Conservation (phyloP, 176 grass and related monocot species). For the Microstegium vimineum region DNA sequence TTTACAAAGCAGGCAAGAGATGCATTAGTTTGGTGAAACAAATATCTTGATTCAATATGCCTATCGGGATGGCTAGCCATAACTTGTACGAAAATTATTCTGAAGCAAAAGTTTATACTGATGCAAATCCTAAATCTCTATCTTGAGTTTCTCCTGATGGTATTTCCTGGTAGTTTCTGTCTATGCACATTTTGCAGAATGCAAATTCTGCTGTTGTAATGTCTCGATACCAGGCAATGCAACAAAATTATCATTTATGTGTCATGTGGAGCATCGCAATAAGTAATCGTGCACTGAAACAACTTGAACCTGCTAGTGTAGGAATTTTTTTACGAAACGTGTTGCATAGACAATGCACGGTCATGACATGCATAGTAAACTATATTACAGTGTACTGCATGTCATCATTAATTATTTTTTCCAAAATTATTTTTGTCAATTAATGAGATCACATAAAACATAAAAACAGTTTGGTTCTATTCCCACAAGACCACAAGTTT, state of each 20-base stretch:
- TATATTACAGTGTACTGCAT: neutral
- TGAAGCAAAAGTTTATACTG: neutral
- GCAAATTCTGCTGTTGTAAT: neutral
- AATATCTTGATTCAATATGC: neutral
- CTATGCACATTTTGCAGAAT: neutral
- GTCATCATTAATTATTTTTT: neutral
- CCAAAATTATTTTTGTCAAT: neutral
- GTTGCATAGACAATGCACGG: neutral
- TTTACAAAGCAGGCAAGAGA: neutral
- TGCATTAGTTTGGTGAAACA: neutral
- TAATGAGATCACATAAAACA: neutral
- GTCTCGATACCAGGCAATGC: neutral
- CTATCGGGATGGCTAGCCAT: neutral
- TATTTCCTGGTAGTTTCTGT: conserved; percentile 2
- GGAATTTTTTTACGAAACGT: neutral
- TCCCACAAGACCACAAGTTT: too few relatives aligned
- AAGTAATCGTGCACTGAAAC: neutral
- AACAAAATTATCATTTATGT: neutral
- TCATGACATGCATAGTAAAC: neutral
- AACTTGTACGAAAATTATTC: neutral
- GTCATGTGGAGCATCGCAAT: neutral
- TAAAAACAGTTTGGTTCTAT: neutral
- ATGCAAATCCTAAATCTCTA: neutral
- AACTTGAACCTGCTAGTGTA: neutral
- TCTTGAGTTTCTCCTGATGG: neutral